Base-by-base conservation (phyloP, 75 land plant genomes). In the Sequoiadendron giganteum region DNA sequence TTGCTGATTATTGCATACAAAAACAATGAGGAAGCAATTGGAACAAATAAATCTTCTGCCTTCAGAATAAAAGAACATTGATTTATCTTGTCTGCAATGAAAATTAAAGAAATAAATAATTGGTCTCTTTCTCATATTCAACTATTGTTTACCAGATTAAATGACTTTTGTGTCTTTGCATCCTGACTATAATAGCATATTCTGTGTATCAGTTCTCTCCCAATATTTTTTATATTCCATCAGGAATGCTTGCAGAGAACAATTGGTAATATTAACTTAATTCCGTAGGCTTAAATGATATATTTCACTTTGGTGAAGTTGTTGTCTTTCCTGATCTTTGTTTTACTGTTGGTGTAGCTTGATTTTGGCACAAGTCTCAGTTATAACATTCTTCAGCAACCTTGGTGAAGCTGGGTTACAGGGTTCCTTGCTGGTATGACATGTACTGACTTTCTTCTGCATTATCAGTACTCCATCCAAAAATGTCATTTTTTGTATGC, bases 341-440 rank as follows among this genome's bases (percentile, higher is more conserved):
- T 43, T 52, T 28, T 43, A 49, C 40, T 86, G 30, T 70, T 86
- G 8, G 38, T 90, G 88, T 95, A 95, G 96, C 89, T 36, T 73
- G 82, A 90, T 93, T 47, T 89, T 95, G 85, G 58, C 93, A 54
- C 85, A 92, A 84, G 94, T 91, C 0, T 90, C 93, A 16, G 25
- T 91, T 40, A 90, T 94, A 79, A 86, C 91, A 18, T 95, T 95
- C 84, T 91, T 96, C 87, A 85, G 40, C 86, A 90, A 88, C 87
- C 90, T 96, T 85, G 95, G 90, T 16, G 96, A 95, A 15, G 88
- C 92, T 56, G 96, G 96, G 36, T 70, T 93, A 43, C 93, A 92
- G 40, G 86, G 92, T 85, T 91, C 96, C 3, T 89, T 93, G 45
- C 76, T 94, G 95, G 97, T 96, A 93, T 48, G 65, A 19, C n/a